These are phyloP conservation scores for Verticillium isaacii DNA, from an alignment of 2,329 filamentous ascomycete species.

Conservation along the genomic window DNA sequence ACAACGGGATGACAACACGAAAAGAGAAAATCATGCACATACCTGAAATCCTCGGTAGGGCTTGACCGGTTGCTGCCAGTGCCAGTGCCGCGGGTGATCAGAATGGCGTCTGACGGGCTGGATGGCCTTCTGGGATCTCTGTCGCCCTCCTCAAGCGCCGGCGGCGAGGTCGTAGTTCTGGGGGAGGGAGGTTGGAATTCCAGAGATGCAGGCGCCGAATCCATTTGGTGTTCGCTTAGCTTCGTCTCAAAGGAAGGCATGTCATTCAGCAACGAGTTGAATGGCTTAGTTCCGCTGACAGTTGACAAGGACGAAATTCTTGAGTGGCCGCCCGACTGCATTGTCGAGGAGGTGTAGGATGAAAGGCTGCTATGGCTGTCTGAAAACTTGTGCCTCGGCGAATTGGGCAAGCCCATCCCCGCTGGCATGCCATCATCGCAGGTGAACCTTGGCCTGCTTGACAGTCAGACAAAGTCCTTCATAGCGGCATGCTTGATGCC, in stretches of 20 bases:
- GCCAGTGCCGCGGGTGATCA: slow-evolving; percentile 14
- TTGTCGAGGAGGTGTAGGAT: slow-evolving; percentile 40
- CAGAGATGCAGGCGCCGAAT: slow-evolving; percentile 10
- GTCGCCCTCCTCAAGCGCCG: slow-evolving; percentile 8
- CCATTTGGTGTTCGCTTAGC: slow-evolving; percentile 16
- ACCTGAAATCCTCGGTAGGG: slow-evolving; percentile 12
- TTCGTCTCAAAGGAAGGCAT: slow-evolving; percentile 31
- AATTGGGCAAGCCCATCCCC: slow-evolving; percentile 13
- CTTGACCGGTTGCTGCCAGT: slow-evolving; percentile 13
- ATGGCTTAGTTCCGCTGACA: slow-evolving; percentile 31
- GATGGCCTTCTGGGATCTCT: slow-evolving; percentile 10
- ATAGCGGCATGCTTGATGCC: background rate
- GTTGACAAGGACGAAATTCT: slow-evolving; percentile 51
- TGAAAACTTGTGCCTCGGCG: slow-evolving; percentile 37
- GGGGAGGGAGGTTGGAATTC: slow-evolving; percentile 17
- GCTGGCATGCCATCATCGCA: slow-evolving; percentile 11
- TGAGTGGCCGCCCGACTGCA: slow-evolving; percentile 41
- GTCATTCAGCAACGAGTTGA: slow-evolving; percentile 28
- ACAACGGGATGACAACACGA: background rate
- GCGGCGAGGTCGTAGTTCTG: slow-evolving; percentile 10
- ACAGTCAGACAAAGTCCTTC: slow-evolving; percentile 9
- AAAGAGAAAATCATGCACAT: slow-evolving; percentile 1
- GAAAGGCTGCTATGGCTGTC: slow-evolving; percentile 49
- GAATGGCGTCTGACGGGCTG: slow-evolving; percentile 19
- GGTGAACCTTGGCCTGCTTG: slow-evolving; percentile 12